phyloP scores from a whole-genome alignment of 805 yeast species.

The Candida fluviatilis region DNA sequence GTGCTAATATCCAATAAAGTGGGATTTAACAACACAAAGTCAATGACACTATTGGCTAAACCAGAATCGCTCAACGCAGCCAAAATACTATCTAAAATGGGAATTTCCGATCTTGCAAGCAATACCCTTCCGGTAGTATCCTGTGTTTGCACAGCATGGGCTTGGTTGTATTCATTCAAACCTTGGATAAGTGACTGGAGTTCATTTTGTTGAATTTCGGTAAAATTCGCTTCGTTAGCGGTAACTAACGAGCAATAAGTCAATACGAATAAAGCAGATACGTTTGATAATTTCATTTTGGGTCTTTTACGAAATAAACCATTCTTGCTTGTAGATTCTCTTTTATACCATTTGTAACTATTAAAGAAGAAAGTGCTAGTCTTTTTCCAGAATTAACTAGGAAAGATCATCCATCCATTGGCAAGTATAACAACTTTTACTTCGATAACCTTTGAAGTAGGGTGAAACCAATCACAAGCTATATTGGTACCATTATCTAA shows the following conservation, averaged over 20 bases:
- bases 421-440: too few relatives aligned
- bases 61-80: slow-evolving; percentile 17
- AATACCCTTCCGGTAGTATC: slow-evolving; percentile 4
- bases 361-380: too few relatives aligned
- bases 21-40: slow-evolving; percentile 19
- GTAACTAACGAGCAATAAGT: slow-evolving; percentile 8
- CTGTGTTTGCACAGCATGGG: slow-evolving; percentile 4
- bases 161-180: slow-evolving; percentile 10
- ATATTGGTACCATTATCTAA: too few relatives aligned
- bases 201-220: slow-evolving; percentile 2
- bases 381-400: too few relatives aligned
- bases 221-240: slow-evolving; percentile 1
- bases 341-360: too few relatives aligned
- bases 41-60: slow-evolving; percentile 18
- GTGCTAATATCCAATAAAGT: slow-evolving; percentile 16
- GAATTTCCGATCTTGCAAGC: slow-evolving; percentile 15
- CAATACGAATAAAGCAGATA: slow-evolving; percentile 7
- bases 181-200: slow-evolving; percentile 9
- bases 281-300: slow-evolving; percentile 7
- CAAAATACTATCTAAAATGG: slow-evolving; percentile 20
- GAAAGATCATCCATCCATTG: too few relatives aligned
- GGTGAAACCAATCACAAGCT: too few relatives aligned
- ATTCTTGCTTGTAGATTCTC: too few relatives aligned
- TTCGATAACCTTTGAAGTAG: too few relatives aligned
- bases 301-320: too few relatives aligned